phyloP scores from a whole-genome alignment of 2,329 filamentous ascomycete genomes.

The Fusarium pseudoanthophilum region DNA sequence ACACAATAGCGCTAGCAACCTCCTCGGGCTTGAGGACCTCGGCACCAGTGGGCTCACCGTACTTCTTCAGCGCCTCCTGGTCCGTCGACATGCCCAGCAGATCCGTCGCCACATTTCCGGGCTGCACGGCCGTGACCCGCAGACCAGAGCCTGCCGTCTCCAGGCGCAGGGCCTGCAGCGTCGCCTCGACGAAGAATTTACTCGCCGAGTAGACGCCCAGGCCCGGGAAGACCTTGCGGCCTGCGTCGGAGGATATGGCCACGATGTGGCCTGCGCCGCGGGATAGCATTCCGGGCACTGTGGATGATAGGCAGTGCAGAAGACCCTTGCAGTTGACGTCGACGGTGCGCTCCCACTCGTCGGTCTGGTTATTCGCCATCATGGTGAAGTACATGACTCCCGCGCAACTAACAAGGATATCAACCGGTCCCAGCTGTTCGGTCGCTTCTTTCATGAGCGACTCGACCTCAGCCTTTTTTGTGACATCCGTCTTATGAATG shows the following conservation, averaged over 20 bases:
- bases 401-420: constrained; percentile 82
- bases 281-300: constrained; percentile 76
- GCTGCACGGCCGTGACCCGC: constrained; percentile 79
- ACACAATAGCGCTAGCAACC: constrained; percentile 78
- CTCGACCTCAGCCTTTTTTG: constrained; percentile 72
- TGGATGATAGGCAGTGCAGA: constrained; percentile 75
- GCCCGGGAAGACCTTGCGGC: constrained; percentile 83
- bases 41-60: constrained; percentile 78
- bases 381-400: constrained; percentile 92
- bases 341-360: constrained; percentile 84
- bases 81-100: constrained; percentile 81
- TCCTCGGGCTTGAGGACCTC: constrained; percentile 79
- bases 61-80: constrained; percentile 80
- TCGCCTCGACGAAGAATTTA: constrained; percentile 88
- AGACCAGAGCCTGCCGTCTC: constrained; percentile 81
- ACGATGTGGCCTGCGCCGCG: constrained; percentile 79
- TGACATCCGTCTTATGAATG: constrained; percentile 77
- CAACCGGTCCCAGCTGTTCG: constrained; percentile 74
- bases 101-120: constrained; percentile 80
- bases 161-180: constrained; percentile 77
- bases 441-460: constrained; percentile 69
- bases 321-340: constrained; percentile 90
- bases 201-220: constrained; percentile 84
- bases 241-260: constrained; percentile 84
- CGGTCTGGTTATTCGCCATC: constrained; percentile 79